Conservation (phyloP, 768 basidiomycete species). For the Nidularia pulvinata region DNA sequence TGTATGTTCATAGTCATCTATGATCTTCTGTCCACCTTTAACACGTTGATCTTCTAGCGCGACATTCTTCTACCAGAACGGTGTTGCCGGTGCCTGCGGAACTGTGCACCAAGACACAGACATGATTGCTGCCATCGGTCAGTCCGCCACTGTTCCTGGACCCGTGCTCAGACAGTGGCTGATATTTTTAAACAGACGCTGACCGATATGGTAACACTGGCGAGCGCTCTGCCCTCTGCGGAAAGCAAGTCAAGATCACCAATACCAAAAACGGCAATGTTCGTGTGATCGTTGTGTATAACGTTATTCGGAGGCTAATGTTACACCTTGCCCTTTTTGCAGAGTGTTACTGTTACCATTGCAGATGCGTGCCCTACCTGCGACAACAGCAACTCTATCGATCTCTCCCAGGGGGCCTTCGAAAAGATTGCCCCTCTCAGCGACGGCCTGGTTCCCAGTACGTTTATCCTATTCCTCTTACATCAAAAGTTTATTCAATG, state of each 20-base stretch:
- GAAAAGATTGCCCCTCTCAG: conserved; percentile 41
- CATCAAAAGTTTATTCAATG: conserved; percentile 4
- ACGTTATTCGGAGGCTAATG: neutral
- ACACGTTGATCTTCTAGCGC: conserved; percentile 33
- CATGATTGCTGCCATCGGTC: conserved; percentile 64
- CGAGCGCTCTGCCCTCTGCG: conserved; percentile 58
- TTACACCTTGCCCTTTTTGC: neutral
- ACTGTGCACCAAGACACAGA: conserved; percentile 51
- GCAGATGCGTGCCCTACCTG: conserved; percentile 88
- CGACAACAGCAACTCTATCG: conserved; percentile 62
- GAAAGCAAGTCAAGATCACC: conserved; percentile 59
- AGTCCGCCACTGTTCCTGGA: conserved; percentile 11
- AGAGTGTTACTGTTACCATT: conserved; percentile 60
- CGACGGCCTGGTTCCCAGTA: conserved; percentile 61
- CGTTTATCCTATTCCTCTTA: conserved; percentile 17
- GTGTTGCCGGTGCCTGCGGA: conserved; percentile 83
- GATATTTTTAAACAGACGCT: conserved; percentile 35
- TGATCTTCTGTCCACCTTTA: conserved; percentile 3
- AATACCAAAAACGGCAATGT: conserved; percentile 58
- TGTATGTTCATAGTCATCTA: conserved; percentile 29
- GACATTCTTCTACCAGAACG: conserved; percentile 72
- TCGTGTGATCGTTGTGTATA: neutral
- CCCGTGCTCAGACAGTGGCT: neutral
- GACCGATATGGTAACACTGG: conserved; percentile 48
- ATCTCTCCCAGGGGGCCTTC: conserved; percentile 76